Evolutionary conservation across 345 rosid species (phyloP).

Genomic region (Fremontodendron californicum): DNA sequence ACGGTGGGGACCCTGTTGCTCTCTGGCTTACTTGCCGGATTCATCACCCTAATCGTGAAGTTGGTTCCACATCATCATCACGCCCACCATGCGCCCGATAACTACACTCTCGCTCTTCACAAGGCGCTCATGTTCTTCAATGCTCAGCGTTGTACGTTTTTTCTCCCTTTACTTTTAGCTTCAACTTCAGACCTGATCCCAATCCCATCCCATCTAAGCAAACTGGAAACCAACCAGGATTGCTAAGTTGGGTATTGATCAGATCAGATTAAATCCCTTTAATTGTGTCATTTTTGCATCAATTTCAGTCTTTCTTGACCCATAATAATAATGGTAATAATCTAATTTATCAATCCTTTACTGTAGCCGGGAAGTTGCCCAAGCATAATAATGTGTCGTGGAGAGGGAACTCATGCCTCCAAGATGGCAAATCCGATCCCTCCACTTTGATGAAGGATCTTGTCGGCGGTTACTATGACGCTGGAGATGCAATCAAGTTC

Average conservation of each 20-base stretch:
- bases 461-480: conserved; percentile 87
- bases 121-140: conserved; percentile 99
- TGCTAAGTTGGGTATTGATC: not conserved
- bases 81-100: conserved; percentile 53
- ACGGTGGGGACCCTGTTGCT: conserved; percentile 67
- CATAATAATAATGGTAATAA: not conserved
- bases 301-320: not conserved
- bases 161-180: not conserved
- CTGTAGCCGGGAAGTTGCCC: conserved; percentile 84
- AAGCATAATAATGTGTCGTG: conserved; percentile 91
- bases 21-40: conserved; percentile 64
- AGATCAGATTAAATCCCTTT: not conserved
- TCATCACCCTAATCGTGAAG: conserved; percentile 74
- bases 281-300: not conserved
- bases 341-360: not conserved
- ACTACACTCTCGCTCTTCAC: conserved; percentile 84
- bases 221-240: not conserved
- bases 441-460: conserved; percentile 56
- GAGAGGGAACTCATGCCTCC: conserved; percentile 84
- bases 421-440: conserved; percentile 69
- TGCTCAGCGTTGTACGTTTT: conserved; percentile 69
- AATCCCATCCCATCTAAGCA: not conserved
- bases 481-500: conserved; percentile 96
- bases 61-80: conserved; percentile 75
- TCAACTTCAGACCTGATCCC: not conserved